Evolutionary conservation across 192 early-diverging fungal species (phyloP).

Genomic region (Backusella sp.): DNA sequence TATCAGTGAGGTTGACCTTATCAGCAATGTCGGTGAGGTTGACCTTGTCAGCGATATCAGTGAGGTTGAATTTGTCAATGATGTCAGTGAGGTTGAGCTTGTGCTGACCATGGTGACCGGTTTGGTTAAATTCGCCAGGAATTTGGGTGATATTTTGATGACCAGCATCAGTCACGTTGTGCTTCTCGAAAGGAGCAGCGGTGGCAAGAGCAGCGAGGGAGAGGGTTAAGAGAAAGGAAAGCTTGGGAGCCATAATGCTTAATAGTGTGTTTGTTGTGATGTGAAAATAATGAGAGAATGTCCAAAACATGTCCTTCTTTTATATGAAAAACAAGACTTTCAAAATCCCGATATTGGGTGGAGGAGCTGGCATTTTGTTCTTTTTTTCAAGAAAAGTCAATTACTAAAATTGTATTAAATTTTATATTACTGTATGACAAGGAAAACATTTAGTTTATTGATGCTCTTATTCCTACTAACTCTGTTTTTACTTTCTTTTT

Average conservation of each 20-base stretch:
- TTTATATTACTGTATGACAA: not conserved
- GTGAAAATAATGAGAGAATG: not conserved
- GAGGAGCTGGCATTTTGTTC: not conserved
- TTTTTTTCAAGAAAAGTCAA: not conserved
- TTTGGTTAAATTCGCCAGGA: not conserved
- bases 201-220: not conserved
- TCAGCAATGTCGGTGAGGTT: no score
- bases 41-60: not conserved
- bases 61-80: not conserved
- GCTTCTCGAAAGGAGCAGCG: constrained; percentile 1
- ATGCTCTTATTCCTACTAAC: not conserved
- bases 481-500: not conserved
- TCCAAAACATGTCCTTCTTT: not conserved
- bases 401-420: not conserved
- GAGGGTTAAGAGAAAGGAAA: not conserved
- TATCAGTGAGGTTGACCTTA: no score
- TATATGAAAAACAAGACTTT: not conserved
- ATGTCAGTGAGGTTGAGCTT: not conserved
- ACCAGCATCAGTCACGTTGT: not conserved
- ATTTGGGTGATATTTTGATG: not conserved
- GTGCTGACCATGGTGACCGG: not conserved
- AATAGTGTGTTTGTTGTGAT: not conserved
- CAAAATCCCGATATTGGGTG: no score
- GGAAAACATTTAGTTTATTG: not conserved
- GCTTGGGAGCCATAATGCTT: not conserved